Evolutionary conservation across 495 filamentous ascomycete genomes (phyloP), one percentile per base, ranked within the genome.

Genomic region (Tuber brumale): DNA sequence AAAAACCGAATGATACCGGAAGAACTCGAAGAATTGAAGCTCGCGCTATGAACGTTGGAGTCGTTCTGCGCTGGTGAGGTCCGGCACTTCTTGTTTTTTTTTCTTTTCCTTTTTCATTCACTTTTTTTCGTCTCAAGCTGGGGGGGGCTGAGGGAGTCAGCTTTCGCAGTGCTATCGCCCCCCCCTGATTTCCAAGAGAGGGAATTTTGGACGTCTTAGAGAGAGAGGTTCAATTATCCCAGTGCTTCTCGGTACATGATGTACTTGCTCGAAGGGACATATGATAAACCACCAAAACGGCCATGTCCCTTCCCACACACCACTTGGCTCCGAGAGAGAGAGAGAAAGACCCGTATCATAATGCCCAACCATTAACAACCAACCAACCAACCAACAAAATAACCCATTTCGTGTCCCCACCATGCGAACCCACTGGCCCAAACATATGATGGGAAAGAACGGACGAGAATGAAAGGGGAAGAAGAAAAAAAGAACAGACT

Each of bases 201-300:
- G 51, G 51, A 61, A 61, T 61, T 61, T 61, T 31, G 51, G 51
- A 61, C 51, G 51, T 61, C 51, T 61, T 61, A 61, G 51, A 48
- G 46, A 10, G 46, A 19, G 51, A 61, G n/a, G n/a, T 27, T 61
- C 51, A 27, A 61, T 27, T 14, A 61, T 27, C 12, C n/a, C 10
- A 57, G n/a, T 14, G 1, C 21, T 12, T 23, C 10, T 57, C 23
- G 51, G 5, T 57, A 27, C n/a, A 57, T 57, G 43, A 16, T 39
- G 37, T 39, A 14, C n/a, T 14, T 45, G 43, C 43, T 27, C 23
- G 5, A 57, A 57, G n/a, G n/a, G 23, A 48, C 21, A 42, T 8
- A 42, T 42, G 0, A 8, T 51, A 6, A n/a, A n/a, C 23, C 46
- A 27, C 9, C 23, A 27, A 57, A 57, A 57, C 9, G 8, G 2